Conservation (phyloP, 2,329 filamentous ascomycete genomes). For the Diaporthe sp. region DNA sequence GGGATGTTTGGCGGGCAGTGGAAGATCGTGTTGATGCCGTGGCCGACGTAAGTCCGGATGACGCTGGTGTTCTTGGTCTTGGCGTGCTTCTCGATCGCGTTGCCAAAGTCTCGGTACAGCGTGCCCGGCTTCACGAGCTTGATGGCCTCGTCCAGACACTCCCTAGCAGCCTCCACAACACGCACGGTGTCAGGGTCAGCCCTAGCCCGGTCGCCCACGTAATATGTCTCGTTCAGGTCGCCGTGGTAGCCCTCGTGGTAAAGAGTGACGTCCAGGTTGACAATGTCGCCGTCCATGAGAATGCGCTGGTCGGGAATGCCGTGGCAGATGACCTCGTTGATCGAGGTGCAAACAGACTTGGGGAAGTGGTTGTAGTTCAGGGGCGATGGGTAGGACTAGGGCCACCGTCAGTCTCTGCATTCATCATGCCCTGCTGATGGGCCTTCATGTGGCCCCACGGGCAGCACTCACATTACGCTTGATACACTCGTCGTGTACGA, state of each 20-base stretch:
- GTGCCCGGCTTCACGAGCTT: constrained; percentile 93
- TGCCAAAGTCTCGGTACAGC: constrained; percentile 91
- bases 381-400: constrained; percentile 90
- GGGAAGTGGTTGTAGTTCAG: constrained; percentile 97
- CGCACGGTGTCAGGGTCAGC: constrained; percentile 88
- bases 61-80: constrained; percentile 88
- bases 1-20: constrained; percentile 94
- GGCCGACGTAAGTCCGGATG: constrained; percentile 95
- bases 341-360: constrained; percentile 96
- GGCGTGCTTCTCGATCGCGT: constrained; percentile 94
- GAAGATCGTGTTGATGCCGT: constrained; percentile 94
- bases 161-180: constrained; percentile 89
- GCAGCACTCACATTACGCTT: constrained; percentile 72
- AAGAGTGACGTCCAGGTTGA: constrained; percentile 96
- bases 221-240: constrained; percentile 98
- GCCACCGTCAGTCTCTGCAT: neutral
- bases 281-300: constrained; percentile 90
- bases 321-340: constrained; percentile 98
- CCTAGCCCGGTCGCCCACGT: constrained; percentile 88
- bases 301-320: constrained; percentile 93
- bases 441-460: neutral
- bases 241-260: constrained; percentile 97
- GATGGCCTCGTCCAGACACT: constrained; percentile 92
- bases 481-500: constrained; percentile 80
- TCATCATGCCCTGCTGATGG: constrained; percentile 61